Percentiles rank a stretch among this genome's conserved stretches.
phyloP scores from a whole-genome alignment of 2,329 filamentous ascomycete species.

The Penicillium griseofulvum region DNA sequence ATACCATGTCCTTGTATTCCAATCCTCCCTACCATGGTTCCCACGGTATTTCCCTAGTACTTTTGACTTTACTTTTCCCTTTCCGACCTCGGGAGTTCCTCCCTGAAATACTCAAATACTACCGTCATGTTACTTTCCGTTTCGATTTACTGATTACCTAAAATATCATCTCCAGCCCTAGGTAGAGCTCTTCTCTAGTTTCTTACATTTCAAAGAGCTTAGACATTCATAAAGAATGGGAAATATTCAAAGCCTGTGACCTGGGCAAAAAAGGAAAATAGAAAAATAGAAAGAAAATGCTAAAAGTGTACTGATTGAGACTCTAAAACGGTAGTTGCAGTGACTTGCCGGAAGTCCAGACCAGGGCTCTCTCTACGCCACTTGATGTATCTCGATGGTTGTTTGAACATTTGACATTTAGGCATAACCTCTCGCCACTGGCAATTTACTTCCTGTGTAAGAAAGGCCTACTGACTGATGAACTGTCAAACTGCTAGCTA shows the following conservation, averaged over 20 bases:
- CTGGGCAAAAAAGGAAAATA: conserved; percentile 3
- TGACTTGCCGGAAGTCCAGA: conserved; percentile 7
- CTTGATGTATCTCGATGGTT: conserved; percentile 10
- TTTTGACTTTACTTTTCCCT: background rate
- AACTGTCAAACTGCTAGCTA: conserved; percentile 20
- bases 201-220: background rate
- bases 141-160: conserved; percentile 1
- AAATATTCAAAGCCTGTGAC: conserved; percentile 16
- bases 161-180: background rate
- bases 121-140: conserved; percentile 25
- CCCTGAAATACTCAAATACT: background rate
- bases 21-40: conserved; percentile 2
- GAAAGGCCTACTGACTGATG: conserved; percentile 23
- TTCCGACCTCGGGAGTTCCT: background rate
- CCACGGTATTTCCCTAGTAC: conserved; percentile 9
- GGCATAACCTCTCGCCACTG: conserved; percentile 13
- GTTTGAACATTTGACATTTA: conserved; percentile 11
- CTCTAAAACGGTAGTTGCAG: conserved; percentile 3
- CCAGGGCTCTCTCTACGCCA: conserved; percentile 7
- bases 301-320: background rate
- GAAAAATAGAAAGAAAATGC: background rate
- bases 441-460: conserved; percentile 3
- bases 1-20: background rate
- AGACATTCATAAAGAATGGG: background rate
- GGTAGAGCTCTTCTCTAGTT: background rate